Base-by-base conservation (phyloP, 1,284 basidiomycete species). In the Phlebopus sp. region DNA sequence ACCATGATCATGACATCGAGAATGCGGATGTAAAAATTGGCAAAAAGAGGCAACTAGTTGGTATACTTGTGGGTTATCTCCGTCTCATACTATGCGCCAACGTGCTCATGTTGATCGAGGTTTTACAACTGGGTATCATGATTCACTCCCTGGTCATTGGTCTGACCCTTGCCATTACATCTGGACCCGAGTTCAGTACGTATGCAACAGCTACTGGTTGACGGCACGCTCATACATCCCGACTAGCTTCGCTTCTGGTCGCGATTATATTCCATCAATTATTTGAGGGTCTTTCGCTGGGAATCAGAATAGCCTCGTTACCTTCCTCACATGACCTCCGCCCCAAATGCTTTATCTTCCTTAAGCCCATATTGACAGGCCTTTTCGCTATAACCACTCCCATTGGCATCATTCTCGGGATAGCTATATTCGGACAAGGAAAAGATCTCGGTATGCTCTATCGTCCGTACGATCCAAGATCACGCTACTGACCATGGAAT, bases 81-180 rank as follows among this genome's bases (percentile, higher is more conserved):
- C 35, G 25, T 34, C 9, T 10, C 27, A 23, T 31, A 18, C 17
- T 21, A 8, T 42, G 39, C 2, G 36, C 18, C 36, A 44, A 21
- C 38, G 27, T 21, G 21, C 37, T 52, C 30, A 50, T 15, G 14
- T 27, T 42, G 4, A n/a, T 32, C 31, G 47, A 87, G 84, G 80
- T 89, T 25, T 69, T 89, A 9, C 84, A 89, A 77, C 59, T 86
- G 1, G 86, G 86, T 25, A 89, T 90, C 53, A 86, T 88, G 84
- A 77, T 89, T n/a, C 87, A 89, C 55, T 88, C 86, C 0, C 65
- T 86, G n/a, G 82, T 89, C 17, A 86, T 90, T 46, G 86, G 86
- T 2, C 63, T 89, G 14, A 89, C 86, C 2, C 68, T 90, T 17
- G 76, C 84, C 2, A 80, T 89, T 49, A 78, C 84, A 1, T 72